Evolutionary conservation across 129 eudicot genomes (phyloP).

Genomic region (Flaveria brownii): DNA sequence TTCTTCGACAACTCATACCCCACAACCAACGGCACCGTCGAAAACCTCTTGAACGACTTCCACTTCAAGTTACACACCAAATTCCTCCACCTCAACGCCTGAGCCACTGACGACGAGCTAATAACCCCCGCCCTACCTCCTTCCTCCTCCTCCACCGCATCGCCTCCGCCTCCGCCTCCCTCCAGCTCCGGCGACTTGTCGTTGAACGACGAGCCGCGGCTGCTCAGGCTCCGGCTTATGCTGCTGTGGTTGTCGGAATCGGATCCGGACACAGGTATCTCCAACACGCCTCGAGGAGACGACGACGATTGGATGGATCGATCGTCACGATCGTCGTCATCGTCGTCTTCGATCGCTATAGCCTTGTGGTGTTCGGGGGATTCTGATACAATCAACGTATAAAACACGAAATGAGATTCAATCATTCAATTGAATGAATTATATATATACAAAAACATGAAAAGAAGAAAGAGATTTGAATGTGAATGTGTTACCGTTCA

Average conservation of each 20-base stretch:
- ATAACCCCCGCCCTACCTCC: conserved; percentile 16
- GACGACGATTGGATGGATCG: not conserved
- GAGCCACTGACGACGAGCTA: conserved; percentile 19
- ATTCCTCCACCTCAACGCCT: conserved; percentile 48
- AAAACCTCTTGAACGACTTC: conserved; percentile 47
- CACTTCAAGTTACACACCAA: conserved; percentile 48
- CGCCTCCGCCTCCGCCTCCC: not conserved
- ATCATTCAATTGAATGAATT: too few species aligned
- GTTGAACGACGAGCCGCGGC: conserved; percentile 43
- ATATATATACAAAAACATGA: too few species aligned
- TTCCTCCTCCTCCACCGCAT: conserved; percentile 18
- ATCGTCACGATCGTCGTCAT: conserved; percentile 28
- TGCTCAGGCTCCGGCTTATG: conserved; percentile 42
- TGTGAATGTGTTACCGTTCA: conserved; percentile 13
- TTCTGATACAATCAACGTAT: too few species aligned
- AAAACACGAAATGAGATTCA: too few species aligned
- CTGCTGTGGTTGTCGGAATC: conserved; percentile 59
- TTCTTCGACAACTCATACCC: conserved; percentile 55
- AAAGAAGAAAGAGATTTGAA: too few species aligned
- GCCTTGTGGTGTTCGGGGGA: not conserved
- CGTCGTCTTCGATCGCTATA: conserved; percentile 29
- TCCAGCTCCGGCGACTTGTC: conserved; percentile 31
- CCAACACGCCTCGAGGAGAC: conserved; percentile 79
- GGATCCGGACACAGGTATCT: conserved; percentile 51
- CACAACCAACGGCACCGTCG: conserved; percentile 49